Base-by-base conservation (phyloP, 1,284 basidiomycete species). In the Limonomyces culmigenus region DNA sequence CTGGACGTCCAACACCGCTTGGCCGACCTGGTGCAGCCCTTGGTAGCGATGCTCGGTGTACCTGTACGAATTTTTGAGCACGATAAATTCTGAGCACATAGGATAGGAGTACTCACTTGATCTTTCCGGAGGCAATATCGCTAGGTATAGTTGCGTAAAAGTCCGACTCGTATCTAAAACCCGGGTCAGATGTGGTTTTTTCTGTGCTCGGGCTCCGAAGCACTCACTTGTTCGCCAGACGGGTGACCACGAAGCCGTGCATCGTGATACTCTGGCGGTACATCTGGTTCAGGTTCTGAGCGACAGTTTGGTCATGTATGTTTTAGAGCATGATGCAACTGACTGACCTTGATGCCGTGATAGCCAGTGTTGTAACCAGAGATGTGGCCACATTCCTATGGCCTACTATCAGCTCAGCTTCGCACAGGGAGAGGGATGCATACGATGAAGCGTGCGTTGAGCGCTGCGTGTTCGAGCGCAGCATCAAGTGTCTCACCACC, bases 391-490 rank as follows among this genome's bases (percentile, higher is more conserved):
- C 55, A 59, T 41, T 52, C 47, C 53, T 55, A 34, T 16, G 11
- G 16, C 2, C 13, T 5, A n/a, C 25, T 16, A 27, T 11, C 37
- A 17, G 19, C 13, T 15, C 10, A 20, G 16, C 27, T 14, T 34
- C 8, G 2, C 4, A 23, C 5, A 8, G 19, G 29, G 25, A 38
- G 17, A 25, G 19, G 16, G 8, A 30, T 3, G 78, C 77, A 52
- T 56, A 79, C 53, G 54, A 81, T 58, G 58, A 86, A 63, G 49
- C 74, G 49, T 1, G 65, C 69, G 36, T 58, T 49, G 5, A 52
- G 54, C 32, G 59, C 62, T 32, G 69, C 51, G 38, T 59, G 55
- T 11, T 54, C 52, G 10, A 65, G 46, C 40, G 52, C 62, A 20
- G 53, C 49, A 36, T 62, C 55, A 25, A 57, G 46, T 30, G 54